Evolutionary conservation across 768 basidiomycete genomes (phyloP).

Genomic region (Boletus tomentosulus): DNA sequence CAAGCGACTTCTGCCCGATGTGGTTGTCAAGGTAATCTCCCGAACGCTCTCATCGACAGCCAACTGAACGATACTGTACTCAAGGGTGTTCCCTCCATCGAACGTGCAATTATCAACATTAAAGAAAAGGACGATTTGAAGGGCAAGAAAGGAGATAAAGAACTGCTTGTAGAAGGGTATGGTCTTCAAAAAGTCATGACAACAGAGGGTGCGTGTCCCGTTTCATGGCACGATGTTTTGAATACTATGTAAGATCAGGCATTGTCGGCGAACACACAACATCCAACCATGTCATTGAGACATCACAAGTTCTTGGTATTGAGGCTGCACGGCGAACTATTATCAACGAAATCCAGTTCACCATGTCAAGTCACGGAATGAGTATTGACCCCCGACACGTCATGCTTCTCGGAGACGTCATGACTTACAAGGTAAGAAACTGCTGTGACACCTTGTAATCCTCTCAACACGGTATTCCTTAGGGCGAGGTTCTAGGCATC

Average conservation of each 20-base stretch:
- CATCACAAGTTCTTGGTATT: constrained; percentile 92
- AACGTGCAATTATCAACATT: constrained; percentile 94
- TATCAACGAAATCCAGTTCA: constrained; percentile 95
- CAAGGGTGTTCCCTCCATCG: constrained; percentile 81
- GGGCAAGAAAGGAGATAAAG: constrained; percentile 85
- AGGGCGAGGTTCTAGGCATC: constrained; percentile 98
- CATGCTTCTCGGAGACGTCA: constrained; percentile 97
- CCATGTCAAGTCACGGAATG: constrained; percentile 97
- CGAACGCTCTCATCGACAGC: neutral
- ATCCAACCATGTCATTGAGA: constrained; percentile 97
- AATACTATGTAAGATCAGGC: constrained; percentile 44
- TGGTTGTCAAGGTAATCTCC: constrained; percentile 79
- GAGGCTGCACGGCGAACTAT: constrained; percentile 94
- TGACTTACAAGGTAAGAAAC: constrained; percentile 84
- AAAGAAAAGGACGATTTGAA: constrained; percentile 79
- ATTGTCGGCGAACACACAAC: constrained; percentile 90
- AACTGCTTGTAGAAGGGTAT: constrained; percentile 94
- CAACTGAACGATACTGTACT: neutral
- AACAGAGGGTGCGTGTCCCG: constrained; percentile 68
- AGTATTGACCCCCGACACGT: constrained; percentile 98
- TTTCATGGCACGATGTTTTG: neutral
- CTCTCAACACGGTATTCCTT: neutral
- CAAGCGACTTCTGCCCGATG: constrained; percentile 75
- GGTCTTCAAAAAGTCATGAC: constrained; percentile 96
- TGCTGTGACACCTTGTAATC: neutral